Evolutionary conservation across 805 yeast species (phyloP).

Genomic region (Metschnikowia lochheadii): DNA sequence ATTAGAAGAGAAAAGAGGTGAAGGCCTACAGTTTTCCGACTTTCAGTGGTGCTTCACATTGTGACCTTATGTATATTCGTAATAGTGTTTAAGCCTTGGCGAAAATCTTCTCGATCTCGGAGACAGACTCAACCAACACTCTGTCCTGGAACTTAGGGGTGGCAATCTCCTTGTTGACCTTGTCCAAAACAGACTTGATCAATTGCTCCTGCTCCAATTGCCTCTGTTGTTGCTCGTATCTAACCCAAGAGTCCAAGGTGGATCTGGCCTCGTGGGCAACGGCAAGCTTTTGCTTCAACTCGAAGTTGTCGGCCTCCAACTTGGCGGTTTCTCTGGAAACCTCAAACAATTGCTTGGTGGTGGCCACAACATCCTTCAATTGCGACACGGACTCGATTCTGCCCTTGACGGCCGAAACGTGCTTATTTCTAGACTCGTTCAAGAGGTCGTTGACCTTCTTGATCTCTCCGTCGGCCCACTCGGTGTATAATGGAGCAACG

Average conservation of each 20-base stretch:
- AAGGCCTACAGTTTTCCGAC: too few relatives aligned
- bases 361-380: conserved; percentile 85
- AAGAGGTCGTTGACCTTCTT: conserved; percentile 75
- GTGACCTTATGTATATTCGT: conserved; percentile 8
- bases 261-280: conserved; percentile 88
- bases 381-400: conserved; percentile 86
- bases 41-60: not conserved
- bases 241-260: conserved; percentile 97
- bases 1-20: too few relatives aligned
- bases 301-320: conserved; percentile 91
- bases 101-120: conserved; percentile 86
- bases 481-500: conserved; percentile 91
- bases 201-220: conserved; percentile 93
- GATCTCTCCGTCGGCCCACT: conserved; percentile 86
- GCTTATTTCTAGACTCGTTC: conserved; percentile 84
- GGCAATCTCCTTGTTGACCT: conserved; percentile 78
- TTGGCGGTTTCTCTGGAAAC: conserved; percentile 95
- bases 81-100: conserved; percentile 34
- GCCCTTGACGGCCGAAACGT: conserved; percentile 86
- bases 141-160: conserved; percentile 92
- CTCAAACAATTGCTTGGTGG: conserved; percentile 88
- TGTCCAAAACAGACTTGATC: conserved; percentile 77
- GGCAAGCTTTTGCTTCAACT: conserved; percentile 85
- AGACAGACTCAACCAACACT: conserved; percentile 84
- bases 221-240: conserved; percentile 95